phyloP scores from a whole-genome alignment of 75 land plant species.

The Pinus albicaulis region DNA sequence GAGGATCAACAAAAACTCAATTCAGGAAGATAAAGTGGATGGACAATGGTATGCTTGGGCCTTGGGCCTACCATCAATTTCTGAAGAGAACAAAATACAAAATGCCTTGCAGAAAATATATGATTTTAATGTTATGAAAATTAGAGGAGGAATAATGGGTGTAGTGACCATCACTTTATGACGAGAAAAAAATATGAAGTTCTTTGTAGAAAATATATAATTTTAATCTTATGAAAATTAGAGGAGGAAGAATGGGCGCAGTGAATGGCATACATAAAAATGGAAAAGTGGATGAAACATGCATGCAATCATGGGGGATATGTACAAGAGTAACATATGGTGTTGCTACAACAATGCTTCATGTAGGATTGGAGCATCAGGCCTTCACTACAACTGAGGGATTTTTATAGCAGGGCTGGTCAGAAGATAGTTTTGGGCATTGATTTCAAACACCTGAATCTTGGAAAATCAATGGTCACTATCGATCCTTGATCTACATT shows the following conservation, averaged over 20 bases:
- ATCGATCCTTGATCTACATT: conserved; percentile 90
- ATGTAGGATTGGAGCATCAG: conserved; percentile 80
- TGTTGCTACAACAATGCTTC: conserved; percentile 88
- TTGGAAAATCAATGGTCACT: conserved; percentile 90
- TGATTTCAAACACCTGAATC: conserved; percentile 98
- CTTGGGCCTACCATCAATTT: conserved; percentile 80
- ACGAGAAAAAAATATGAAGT: conserved; percentile 63
- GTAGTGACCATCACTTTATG: no score
- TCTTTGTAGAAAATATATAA: conserved; percentile 79
- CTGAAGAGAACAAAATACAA: no score
- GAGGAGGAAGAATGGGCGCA: conserved; percentile 88
- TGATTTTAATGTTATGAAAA: no score
- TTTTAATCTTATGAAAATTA: conserved; percentile 89
- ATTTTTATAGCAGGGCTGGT: conserved; percentile 93
- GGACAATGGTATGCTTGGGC: conserved; percentile 95
- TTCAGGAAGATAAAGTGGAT: conserved; percentile 93
- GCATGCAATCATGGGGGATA: conserved; percentile 97
- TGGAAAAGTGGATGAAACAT: conserved; percentile 91
- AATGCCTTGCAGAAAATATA: no score
- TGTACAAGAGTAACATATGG: conserved; percentile 97
- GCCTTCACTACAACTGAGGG: conserved; percentile 92
- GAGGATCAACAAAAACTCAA: conserved; percentile 88
- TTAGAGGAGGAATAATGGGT: no score
- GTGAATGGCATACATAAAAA: conserved; percentile 95
- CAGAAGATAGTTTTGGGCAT: conserved; percentile 81